Percentiles rank a stretch among this genome's conserved stretches.
These are phyloP conservation scores for Ogataea sp. DNA, from an alignment of 805 yeast genomes.

Conservation along the genomic window DNA sequence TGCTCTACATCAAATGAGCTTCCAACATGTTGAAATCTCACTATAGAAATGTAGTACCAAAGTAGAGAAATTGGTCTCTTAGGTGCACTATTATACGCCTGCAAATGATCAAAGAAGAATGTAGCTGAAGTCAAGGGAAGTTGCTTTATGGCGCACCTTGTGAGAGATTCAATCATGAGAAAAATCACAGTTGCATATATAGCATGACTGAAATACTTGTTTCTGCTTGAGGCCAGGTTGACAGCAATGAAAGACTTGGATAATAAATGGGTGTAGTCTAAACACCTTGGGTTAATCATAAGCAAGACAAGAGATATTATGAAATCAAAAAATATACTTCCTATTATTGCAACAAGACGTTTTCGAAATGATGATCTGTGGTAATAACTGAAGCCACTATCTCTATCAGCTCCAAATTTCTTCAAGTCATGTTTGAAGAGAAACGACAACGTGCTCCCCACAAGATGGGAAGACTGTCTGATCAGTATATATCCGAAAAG, in stretches of 20 bases:
- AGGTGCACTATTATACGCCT: not conserved
- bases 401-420: not conserved
- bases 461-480: conserved; percentile 16
- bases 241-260: conserved; percentile 28
- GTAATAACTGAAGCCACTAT: too few species aligned
- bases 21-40: not conserved
- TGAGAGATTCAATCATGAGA: conserved; percentile 9
- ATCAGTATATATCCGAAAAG: conserved; percentile 14
- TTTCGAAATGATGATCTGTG: too few species aligned
- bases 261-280: conserved; percentile 19
- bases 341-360: conserved; percentile 8
- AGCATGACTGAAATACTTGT: conserved; percentile 21
- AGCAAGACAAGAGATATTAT: conserved; percentile 11
- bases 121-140: conserved; percentile 2
- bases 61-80: not conserved
- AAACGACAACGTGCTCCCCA: conserved; percentile 19
- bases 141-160: conserved; percentile 1
- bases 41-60: not conserved
- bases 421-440: conserved; percentile 17
- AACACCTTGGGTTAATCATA: conserved; percentile 14
- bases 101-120: not conserved
- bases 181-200: conserved; percentile 11
- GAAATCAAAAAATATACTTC: conserved; percentile 11
- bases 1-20: conserved; percentile 18
- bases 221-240: conserved; percentile 21